A percentile compares a stretch with the other conserved stretches of the same genome.
These are phyloP conservation scores for Metarhizium robertsii DNA, from an alignment of 2,329 filamentous ascomycete species.

Conservation along the genomic window DNA sequence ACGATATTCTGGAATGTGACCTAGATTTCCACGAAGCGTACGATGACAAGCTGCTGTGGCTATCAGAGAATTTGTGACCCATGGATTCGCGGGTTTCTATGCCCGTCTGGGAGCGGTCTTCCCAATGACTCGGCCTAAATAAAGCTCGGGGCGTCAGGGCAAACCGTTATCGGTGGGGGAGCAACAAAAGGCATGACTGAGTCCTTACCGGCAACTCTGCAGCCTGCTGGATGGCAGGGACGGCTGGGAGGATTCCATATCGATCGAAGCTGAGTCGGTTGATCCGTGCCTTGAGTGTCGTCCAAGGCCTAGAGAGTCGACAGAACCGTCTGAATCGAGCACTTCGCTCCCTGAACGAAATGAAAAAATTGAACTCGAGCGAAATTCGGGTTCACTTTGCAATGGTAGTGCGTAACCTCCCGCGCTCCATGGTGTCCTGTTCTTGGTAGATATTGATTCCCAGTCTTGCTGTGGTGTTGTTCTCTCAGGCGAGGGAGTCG, in stretches of 20 bases:
- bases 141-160: not conserved
- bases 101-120: slow-evolving; percentile 1
- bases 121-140: slow-evolving; percentile 4
- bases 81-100: slow-evolving; percentile 3
- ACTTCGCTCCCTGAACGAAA: slow-evolving; percentile 15
- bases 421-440: slow-evolving; percentile 41
- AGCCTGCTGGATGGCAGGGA: not conserved
- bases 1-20: slow-evolving; percentile 44
- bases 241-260: slow-evolving; percentile 4
- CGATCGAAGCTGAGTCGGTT: slow-evolving; percentile 16
- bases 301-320: slow-evolving; percentile 9
- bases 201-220: slow-evolving; percentile 4
- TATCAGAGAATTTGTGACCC: slow-evolving; percentile 32
- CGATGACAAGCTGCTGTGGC: slow-evolving; percentile 42
- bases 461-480: slow-evolving; percentile 13
- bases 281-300: slow-evolving; percentile 21
- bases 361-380: slow-evolving; percentile 12
- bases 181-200: not conserved
- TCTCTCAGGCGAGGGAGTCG: slow-evolving; percentile 25
- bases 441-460: slow-evolving; percentile 13
- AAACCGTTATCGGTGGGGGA: not conserved
- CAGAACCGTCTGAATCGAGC: slow-evolving; percentile 13
- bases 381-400: slow-evolving; percentile 27
- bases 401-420: slow-evolving; percentile 38
- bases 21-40: slow-evolving; percentile 37